Base-by-base conservation (phyloP, 768 basidiomycete genomes). In the Tylopilus cervinicoccineus region DNA sequence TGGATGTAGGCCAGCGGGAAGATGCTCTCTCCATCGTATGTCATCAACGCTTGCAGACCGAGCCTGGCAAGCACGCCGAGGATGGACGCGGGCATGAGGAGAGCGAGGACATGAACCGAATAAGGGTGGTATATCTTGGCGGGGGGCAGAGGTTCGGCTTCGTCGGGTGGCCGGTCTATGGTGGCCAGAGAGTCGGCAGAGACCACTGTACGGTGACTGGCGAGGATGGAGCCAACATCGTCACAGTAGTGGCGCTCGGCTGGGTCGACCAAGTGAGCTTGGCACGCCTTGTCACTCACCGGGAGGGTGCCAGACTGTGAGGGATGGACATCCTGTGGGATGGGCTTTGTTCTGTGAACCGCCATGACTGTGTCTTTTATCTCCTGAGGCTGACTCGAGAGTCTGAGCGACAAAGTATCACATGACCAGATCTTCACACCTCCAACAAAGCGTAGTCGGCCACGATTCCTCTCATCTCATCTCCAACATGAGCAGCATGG, bases 1-100 rank as follows among this genome's bases (percentile, higher is more conserved):
- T 99, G 95, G 0, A 81, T 76, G 72, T 93, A 97, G 5, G 85
- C 81, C 20, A 97, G 71, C 2, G 88, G 74, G 61, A 93, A 97
- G 6, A 97, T 81, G 54, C 81, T 77, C 37, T 76, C 66, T 1
- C 88, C 90, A 31, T 84, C 75, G 57, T 91, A 97, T 0, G 76
- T 80, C 17, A 76, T 77, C 38, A 98, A 70, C 7, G 89, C 87
- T 24, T 77, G 63, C 8, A 96, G 64, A 0, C 94, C 94, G 6
- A 97, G 70, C 29, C 94, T 75, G 11, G 86, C 82, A 31, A 98
- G 80, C 5, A 81, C 74, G n/a, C 94, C 94, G 38, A 95, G 76
- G 41, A 94, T 79, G n/a, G 89, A 83, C 4, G 83, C 80, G 10
- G 92, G 87, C 61, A 86, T 80, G 43, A 94, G 79, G 24, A 90